Conservation (phyloP, 108 stramenopile genomes). For the Cyclotella sp. region DNA sequence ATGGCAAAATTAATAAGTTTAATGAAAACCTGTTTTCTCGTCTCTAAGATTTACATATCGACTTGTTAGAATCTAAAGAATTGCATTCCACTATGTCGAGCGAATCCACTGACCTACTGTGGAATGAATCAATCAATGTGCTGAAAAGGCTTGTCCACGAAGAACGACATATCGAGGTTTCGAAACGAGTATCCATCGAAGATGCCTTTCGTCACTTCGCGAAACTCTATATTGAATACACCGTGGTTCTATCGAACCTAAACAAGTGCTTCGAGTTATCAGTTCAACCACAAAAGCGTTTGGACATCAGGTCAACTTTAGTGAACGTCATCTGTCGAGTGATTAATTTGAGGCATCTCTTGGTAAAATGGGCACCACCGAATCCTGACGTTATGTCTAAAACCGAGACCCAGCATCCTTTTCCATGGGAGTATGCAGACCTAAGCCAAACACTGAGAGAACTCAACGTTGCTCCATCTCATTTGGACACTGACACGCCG, state of each 20-base stretch:
- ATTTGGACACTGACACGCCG: slow-evolving; percentile 78
- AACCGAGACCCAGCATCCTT: slow-evolving; percentile 44
- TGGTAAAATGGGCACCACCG: slow-evolving; percentile 90
- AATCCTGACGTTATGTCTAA: slow-evolving; percentile 60
- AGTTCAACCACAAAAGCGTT: slow-evolving; percentile 88
- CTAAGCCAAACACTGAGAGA: slow-evolving; percentile 71
- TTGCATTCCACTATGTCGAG: slow-evolving; percentile 30
- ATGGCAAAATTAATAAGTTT: too few species aligned
- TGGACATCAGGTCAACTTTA: slow-evolving; percentile 73
- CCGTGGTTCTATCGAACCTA: slow-evolving; percentile 69
- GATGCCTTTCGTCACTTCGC: slow-evolving; percentile 84
- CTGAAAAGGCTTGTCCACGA: slow-evolving; percentile 35
- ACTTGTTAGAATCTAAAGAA: background rate
- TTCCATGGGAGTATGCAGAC: slow-evolving; percentile 88
- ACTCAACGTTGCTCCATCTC: slow-evolving; percentile 76
- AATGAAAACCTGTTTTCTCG: too few species aligned
- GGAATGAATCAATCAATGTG: slow-evolving; percentile 41
- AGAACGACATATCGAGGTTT: slow-evolving; percentile 19
- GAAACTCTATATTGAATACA: slow-evolving; percentile 80
- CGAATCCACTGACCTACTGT: slow-evolving; percentile 51
- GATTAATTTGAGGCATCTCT: slow-evolving; percentile 70
- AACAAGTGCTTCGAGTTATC: slow-evolving; percentile 78
- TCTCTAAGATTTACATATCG: too few species aligned
- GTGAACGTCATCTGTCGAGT: slow-evolving; percentile 82
- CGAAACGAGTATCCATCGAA: slow-evolving; percentile 44